Conservation (phyloP, 768 basidiomycete genomes). For the Mycena leptocephala region DNA sequence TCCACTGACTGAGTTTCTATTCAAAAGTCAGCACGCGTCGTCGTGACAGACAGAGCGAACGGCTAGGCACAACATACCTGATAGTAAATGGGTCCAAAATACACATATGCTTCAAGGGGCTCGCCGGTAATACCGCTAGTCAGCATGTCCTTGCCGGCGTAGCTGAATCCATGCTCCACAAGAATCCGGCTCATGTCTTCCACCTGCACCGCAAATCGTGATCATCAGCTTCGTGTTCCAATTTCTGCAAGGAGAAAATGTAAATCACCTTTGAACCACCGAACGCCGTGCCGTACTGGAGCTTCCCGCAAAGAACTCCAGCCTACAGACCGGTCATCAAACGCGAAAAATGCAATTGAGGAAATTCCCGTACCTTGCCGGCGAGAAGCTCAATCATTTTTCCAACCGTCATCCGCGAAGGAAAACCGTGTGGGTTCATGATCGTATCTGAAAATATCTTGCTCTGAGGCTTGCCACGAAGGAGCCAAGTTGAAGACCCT, state of each 20-base stretch:
- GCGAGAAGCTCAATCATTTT: conserved; percentile 99
- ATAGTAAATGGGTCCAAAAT: conserved; percentile 99
- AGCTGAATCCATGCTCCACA: conserved; percentile 96
- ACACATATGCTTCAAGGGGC: conserved; percentile 96
- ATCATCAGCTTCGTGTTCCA: neutral
- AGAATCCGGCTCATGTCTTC: conserved; percentile 99
- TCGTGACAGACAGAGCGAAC: conserved; percentile 9
- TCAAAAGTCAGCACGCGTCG: conserved; percentile 30
- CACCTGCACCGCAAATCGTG: conserved; percentile 65
- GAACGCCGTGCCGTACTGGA: conserved; percentile 97
- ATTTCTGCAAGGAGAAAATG: neutral
- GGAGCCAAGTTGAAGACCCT: conserved; percentile 38
- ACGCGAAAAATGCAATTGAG: neutral
- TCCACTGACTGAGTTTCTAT: conserved; percentile 92
- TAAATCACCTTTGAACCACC: conserved; percentile 92
- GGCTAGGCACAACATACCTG: conserved; percentile 78
- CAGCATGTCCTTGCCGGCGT: conserved; percentile 99
- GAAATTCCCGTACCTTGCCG: conserved; percentile 79
- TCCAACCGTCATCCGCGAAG: conserved; percentile 98
- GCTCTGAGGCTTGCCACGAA: neutral
- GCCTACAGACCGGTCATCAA: conserved; percentile 67
- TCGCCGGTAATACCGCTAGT: conserved; percentile 99
- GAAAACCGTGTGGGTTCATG: conserved; percentile 99
- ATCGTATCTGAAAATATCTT: conserved; percentile 81
- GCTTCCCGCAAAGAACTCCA: conserved; percentile 90